Evolutionary conservation across 2,329 filamentous ascomycete genomes (phyloP), one percentile per base, ranked within the genome.

Genomic region (Monosporascus ibericus): DNA sequence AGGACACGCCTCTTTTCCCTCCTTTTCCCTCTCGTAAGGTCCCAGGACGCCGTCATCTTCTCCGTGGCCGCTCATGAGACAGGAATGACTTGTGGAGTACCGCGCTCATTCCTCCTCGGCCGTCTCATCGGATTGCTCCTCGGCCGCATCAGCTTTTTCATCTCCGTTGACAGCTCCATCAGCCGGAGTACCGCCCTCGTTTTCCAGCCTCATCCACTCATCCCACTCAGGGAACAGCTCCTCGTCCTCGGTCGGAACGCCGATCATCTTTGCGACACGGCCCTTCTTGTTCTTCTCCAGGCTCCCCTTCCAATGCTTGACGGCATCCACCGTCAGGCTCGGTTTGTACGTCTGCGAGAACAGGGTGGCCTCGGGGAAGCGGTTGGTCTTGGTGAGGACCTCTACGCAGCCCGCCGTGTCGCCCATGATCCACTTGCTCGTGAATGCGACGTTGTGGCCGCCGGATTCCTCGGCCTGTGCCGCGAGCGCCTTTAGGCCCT

Each of bases 221-320:
- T 96, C 88, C 94, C 94, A 99, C 65, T 96, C 90, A 0, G 92
- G 92, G 74, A 99, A 99, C 61, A 99, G 79, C 3, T 95, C 92
- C 40, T 87, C 87, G 54, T 91, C 89, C 61, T 88, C 86, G 0
- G 84, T 88, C 0, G 94, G 94, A 0, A 90, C 80, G 55, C 88
- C 92, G 50, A 99, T 81, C 48, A 91, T 78, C 72, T 92, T 87
- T 11, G 88, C 84, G 4, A 97, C 87, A 60, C 94, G 90, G 11
- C 79, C 81, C 77, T 95, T 96, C 69, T 92, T 92, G 50, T 78
- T 80, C 72, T 90, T 89, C 69, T 96, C 92, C 48, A 99, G 71
- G 34, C 76, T 82, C 55, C 85, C 80, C 73, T 96, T 96, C 94
- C 92, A 99, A 56, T 82, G 73, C 54, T 78, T 77, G 5, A 89